Evolutionary conservation across 2,329 filamentous ascomycete genomes (phyloP).

Genomic region (Colletotrichum sp.): DNA sequence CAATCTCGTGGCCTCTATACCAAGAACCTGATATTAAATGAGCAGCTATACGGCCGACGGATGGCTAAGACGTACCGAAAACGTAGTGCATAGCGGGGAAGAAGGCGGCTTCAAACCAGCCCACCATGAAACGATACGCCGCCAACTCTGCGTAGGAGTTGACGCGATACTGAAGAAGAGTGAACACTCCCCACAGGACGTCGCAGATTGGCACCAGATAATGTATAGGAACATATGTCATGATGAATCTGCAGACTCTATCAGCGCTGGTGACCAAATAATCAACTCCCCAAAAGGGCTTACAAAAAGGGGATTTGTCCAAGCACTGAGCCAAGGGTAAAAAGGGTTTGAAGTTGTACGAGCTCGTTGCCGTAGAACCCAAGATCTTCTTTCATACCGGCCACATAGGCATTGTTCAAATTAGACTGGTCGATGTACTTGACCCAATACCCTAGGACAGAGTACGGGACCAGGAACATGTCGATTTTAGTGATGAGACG

Average conservation of each 20-base stretch:
- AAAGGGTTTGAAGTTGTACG: conserved; percentile 30
- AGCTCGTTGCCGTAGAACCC: conserved; percentile 29
- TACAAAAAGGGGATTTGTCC: conserved; percentile 34
- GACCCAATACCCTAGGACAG: conserved; percentile 32
- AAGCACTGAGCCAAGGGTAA: conserved; percentile 26
- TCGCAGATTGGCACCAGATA: conserved; percentile 38
- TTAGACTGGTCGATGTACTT: conserved; percentile 32
- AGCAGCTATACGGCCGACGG: conserved; percentile 2
- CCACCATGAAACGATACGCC: conserved; percentile 35
- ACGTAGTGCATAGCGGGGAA: conserved; percentile 35
- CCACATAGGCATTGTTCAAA: conserved; percentile 38
- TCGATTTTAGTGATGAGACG: conserved; percentile 47
- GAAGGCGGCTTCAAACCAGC: conserved; percentile 32
- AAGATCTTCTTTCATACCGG: conserved; percentile 29
- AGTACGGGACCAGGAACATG: conserved; percentile 38
- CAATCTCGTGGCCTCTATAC: conserved; percentile 42
- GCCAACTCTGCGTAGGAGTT: conserved; percentile 26
- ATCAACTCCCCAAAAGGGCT: not conserved
- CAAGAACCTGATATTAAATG: too few relatives aligned
- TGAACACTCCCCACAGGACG: conserved; percentile 61
- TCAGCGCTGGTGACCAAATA: rapidly evolving
- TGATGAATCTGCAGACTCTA: conserved; percentile 28
- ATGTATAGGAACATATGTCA: conserved; percentile 29
- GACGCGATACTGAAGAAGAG: conserved; percentile 42
- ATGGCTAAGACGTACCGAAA: not conserved